A percentile compares a stretch with the other conserved stretches of the same genome.
These are phyloP conservation scores for Alternaria arbusti DNA, from an alignment of 2,329 filamentous ascomycete species.

Conservation along the genomic window DNA sequence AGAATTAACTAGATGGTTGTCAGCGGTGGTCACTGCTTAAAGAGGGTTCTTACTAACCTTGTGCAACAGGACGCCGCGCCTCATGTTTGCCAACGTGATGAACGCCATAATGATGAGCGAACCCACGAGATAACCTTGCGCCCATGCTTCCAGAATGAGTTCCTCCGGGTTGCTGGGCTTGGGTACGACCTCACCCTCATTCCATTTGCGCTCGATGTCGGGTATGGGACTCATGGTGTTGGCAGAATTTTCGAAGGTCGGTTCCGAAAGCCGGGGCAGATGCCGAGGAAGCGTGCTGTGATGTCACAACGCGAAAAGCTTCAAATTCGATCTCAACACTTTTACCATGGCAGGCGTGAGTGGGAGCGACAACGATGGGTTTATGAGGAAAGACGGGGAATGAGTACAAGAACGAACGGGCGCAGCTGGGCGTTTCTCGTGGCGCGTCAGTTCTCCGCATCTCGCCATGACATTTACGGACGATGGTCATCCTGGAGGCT, in stretches of 20 bases:
- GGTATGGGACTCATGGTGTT: slow-evolving; percentile 28
- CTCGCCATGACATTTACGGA: slow-evolving; percentile 34
- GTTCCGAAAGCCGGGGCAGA: slow-evolving; percentile 10
- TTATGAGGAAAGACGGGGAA: slow-evolving; percentile 3
- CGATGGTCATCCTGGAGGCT: slow-evolving; percentile 10
- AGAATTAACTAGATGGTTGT: slow-evolving; percentile 51
- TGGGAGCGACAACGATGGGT: slow-evolving; percentile 2
- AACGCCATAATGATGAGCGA: slow-evolving; percentile 56
- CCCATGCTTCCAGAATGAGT: slow-evolving; percentile 50
- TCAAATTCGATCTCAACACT: slow-evolving; percentile 17
- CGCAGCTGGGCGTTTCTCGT: slow-evolving; percentile 11
- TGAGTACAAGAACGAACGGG: slow-evolving; percentile 9
- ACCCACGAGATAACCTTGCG: slow-evolving; percentile 50
- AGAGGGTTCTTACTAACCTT: slow-evolving; percentile 42
- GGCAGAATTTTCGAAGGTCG: slow-evolving; percentile 21
- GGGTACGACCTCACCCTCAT: slow-evolving; percentile 26
- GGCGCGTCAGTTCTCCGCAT: slow-evolving; percentile 33
- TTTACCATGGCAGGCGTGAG: slow-evolving; percentile 27
- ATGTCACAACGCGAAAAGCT: slow-evolving; percentile 27
- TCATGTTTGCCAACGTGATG: slow-evolving; percentile 58
- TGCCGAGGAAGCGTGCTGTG: slow-evolving; percentile 28
- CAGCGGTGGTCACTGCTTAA: slow-evolving; percentile 11
- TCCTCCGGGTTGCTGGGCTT: slow-evolving; percentile 41
- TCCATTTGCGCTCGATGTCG: slow-evolving; percentile 9
- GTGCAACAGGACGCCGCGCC: slow-evolving; percentile 55